Conservation (phyloP, 2,329 filamentous ascomycete species). For the Eurotiales sp. region DNA sequence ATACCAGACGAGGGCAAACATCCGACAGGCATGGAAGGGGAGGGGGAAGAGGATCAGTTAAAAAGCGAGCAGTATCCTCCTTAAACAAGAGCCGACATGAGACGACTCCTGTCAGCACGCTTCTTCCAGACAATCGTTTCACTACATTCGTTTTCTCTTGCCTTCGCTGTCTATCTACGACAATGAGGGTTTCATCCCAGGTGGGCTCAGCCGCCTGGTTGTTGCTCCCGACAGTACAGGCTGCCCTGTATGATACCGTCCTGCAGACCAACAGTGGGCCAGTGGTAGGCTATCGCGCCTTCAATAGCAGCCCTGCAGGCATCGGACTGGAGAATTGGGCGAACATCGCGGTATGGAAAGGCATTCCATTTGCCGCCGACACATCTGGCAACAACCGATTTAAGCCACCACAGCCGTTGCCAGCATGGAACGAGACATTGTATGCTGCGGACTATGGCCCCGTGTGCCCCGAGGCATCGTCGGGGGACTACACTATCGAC, state of each 20-base stretch:
- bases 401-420: not conserved
- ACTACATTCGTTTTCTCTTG: not conserved
- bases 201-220: not conserved
- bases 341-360: not conserved
- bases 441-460: not conserved
- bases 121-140: not conserved
- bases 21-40: too few relatives aligned
- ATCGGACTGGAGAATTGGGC: not conserved
- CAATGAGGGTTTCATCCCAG: not conserved
- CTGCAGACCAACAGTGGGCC: not conserved
- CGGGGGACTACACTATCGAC: slow-evolving; percentile 14
- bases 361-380: not conserved
- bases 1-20: too few relatives aligned
- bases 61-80: too few relatives aligned
- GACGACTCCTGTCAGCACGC: not conserved
- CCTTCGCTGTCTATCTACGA: not conserved
- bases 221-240: not conserved
- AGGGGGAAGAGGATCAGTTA: too few relatives aligned
- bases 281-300: not conserved
- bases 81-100: too few relatives aligned
- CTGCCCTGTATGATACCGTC: not conserved
- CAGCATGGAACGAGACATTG: not conserved
- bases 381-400: not conserved
- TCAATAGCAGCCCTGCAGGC: not conserved
- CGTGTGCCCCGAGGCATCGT: not conserved